Evolutionary conservation across 306 rosid genomes (phyloP), one percentile per base, ranked within the genome.

Genomic region (Lupinus albus): DNA sequence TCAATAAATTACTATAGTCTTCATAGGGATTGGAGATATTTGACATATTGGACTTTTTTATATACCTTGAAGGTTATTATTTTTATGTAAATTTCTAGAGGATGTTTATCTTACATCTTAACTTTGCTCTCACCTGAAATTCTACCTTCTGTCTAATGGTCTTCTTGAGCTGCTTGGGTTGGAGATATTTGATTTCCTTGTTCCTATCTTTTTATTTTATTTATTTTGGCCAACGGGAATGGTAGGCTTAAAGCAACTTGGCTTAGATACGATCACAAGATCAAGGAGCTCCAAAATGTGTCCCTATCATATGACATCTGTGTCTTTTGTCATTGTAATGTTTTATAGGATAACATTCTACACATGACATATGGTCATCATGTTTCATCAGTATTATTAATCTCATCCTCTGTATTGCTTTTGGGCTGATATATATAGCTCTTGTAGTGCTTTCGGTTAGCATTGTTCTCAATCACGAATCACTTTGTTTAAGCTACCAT

Each of bases 1-100:
- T 61, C 47, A 64, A 54, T 59, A 67, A 52, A 18, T 67, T 18
- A 35, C 42, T 30, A 25, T 7, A 35, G 53, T 35, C 68, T 54
- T 67, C 18, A 28, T 35, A 53, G 46, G 32, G 35, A 68, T 73
- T 48, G 14, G 42, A 28, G 52, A 63, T 53, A 21, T 62, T 76
- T 70, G n/a, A 62, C 18, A 58, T 53, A 44, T 53, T 69, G 21
- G 2, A 13, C 28, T 65, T 1, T 46, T 48, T 32, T 44, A 14
- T 8, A 8, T 39, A 2, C 9, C 6, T 32, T 25, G 4, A 25
- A 3, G 30, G 30, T 25, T 25, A 25, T 25, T 25, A 25, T 25
- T 53, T 69, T 49, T 35, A 10, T 12, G 3, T 21, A 48, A 48
- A 56, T 46, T 61, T 60, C 50, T 30, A 10, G 54, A 20, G 15